A percentile compares a stretch with the other conserved stretches of the same genome.
Conservation (phyloP, 495 filamentous ascomycete genomes). For the Aspergillus sparsus region DNA sequence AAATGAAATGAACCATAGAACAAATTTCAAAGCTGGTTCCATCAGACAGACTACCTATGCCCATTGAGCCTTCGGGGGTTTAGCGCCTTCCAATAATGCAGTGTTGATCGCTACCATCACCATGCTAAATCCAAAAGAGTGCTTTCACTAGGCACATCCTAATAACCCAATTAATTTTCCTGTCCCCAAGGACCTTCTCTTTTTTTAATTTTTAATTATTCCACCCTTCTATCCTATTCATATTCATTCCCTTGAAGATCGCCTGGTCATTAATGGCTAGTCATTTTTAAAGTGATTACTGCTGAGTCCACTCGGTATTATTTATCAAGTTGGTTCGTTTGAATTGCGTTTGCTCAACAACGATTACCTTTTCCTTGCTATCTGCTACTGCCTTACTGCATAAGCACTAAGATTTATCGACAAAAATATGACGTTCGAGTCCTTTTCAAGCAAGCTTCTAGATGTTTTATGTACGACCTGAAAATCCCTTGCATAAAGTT, state of each 20-base stretch:
- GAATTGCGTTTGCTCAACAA: no score
- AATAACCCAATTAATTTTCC: background rate
- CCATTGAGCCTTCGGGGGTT: background rate
- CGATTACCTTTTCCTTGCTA: background rate
- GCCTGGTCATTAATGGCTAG: background rate
- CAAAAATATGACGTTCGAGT: background rate
- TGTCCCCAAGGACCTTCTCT: slow-evolving; percentile 1
- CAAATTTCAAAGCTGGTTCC: no score
- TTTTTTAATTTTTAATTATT: background rate
- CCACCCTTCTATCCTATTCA: background rate
- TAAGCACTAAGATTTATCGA: background rate
- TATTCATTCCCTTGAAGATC: background rate
- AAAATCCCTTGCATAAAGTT: background rate
- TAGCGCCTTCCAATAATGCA: slow-evolving; percentile 13
- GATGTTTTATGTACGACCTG: background rate
- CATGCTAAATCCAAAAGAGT: slow-evolving; percentile 4
- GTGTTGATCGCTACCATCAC: slow-evolving; percentile 11
- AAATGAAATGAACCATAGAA: background rate
- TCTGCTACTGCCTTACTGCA: no score
- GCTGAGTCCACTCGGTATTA: no score
- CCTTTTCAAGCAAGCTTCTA: slow-evolving; percentile 1
- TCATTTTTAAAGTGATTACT: no score
- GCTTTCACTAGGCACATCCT: slow-evolving; percentile 10
- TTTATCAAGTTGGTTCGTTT: no score
- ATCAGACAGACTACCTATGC: no score